phyloP scores from a whole-genome alignment of 2,329 filamentous ascomycete species.

The Penicillium digitatum region DNA sequence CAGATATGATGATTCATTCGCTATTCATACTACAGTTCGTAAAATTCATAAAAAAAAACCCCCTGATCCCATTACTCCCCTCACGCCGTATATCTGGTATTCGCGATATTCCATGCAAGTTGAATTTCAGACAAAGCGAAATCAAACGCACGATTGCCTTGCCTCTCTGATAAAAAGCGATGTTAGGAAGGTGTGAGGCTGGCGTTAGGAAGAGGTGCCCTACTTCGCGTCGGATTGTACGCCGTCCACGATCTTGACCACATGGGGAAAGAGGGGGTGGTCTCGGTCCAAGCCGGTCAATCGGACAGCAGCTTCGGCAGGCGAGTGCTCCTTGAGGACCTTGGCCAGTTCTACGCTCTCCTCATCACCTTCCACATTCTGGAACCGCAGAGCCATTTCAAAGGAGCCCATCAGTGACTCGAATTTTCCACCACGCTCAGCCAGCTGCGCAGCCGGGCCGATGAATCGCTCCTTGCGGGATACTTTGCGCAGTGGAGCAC shows the following conservation, averaged over 20 bases:
- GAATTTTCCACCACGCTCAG: slow-evolving; percentile 71
- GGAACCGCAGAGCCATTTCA: slow-evolving; percentile 92
- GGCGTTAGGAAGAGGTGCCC: slow-evolving; percentile 5
- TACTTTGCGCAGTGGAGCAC: slow-evolving; percentile 89
- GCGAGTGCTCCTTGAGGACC: slow-evolving; percentile 70
- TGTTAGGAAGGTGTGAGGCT: slow-evolving; percentile 8
- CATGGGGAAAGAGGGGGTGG: slow-evolving; percentile 72
- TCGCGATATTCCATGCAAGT: slow-evolving; percentile 33
- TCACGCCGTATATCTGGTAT: slow-evolving; percentile 26
- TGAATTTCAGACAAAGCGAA: slow-evolving; percentile 17
- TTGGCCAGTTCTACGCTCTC: slow-evolving; percentile 82
- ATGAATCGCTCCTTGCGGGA: slow-evolving; percentile 94
- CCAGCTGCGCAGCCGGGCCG: slow-evolving; percentile 82
- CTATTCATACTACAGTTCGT: slow-evolving; percentile 14
- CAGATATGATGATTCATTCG: slow-evolving; percentile 1
- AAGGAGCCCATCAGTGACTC: slow-evolving; percentile 73
- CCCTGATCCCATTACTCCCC: slow-evolving; percentile 20
- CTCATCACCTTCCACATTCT: slow-evolving; percentile 86
- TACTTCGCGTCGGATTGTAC: slow-evolving; percentile 60
- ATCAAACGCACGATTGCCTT: slow-evolving; percentile 30
- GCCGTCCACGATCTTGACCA: slow-evolving; percentile 74
- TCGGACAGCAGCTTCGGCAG: slow-evolving; percentile 72
- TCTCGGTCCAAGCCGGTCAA: slow-evolving; percentile 73
- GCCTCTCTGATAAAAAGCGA: slow-evolving; percentile 23
- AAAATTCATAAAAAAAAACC: slow-evolving; percentile 11